Base-by-base conservation (phyloP, 257 asterid species). In the Solanum rostratum region DNA sequence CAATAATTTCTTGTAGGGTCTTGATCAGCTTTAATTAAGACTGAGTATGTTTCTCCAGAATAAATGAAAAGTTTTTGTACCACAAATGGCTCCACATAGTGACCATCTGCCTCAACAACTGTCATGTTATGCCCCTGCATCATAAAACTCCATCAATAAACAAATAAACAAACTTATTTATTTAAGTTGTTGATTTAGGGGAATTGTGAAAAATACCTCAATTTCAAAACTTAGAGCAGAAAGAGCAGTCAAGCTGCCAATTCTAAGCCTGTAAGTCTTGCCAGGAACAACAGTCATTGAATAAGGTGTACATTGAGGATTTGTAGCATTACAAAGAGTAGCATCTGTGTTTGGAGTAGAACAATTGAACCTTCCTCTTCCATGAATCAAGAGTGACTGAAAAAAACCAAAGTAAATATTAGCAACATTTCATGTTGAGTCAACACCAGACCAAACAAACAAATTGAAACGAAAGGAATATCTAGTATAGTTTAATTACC, bases 51-150 rank as follows among this genome's bases (percentile, higher is more conserved):
- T 59, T 97, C 98, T 0, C 99, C 98, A 0, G 98, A 94, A 89
- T 95, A 97, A 18, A 95, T 92, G 87, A 90, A 97, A 54, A 97
- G 90, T 29, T 92, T 95, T 41, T 92, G 85, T 10, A 93, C 97
- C 33, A 88, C 94, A 57, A 97, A 92, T 3, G 98, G 98, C 86
- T 95, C 95, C 9, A 97, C 98, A 43, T 94, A 82, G 88, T 95
- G 96, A 0, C 99, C 98, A 66, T 97, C 98, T 4, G 99, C 91
- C 88, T 97, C 99, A 0, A 97, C 97, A 2, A 97, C 97, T 1
- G 97, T 95, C 97, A 97, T 86, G 82, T 93, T 92, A 63, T 97
- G 98, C 43, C 95, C 97, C 90, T 86, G 87, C 76, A 83, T 13
- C 37, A 7, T 11, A 66, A 83, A 66, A 76, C 1, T 76, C 15